A percentile compares a stretch with the other conserved stretches of the same genome.
Conservation (phyloP, 129 eudicot genomes). For the Logfia minima region DNA sequence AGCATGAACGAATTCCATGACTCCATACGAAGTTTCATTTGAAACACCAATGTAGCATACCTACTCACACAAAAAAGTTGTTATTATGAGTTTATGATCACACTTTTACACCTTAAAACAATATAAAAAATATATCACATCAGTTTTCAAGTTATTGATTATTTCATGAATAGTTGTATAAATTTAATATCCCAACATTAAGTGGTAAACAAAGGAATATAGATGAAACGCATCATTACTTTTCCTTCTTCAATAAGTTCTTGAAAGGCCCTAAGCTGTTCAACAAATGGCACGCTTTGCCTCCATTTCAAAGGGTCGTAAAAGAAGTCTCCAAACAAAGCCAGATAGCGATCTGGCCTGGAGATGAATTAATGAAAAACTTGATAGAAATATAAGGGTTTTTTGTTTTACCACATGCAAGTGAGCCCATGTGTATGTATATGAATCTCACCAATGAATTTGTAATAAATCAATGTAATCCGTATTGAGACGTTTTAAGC, state of each 20-base stretch:
- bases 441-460: conserved; percentile 79
- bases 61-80: conserved; percentile 30
- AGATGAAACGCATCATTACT: conserved; percentile 42
- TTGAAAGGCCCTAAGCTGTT: conserved; percentile 87
- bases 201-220: neutral
- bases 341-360: conserved; percentile 97
- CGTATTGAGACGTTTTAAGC: conserved; percentile 74
- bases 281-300: conserved; percentile 67
- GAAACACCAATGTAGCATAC: conserved; percentile 91
- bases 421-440: neutral
- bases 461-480: conserved; percentile 92
- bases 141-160: neutral
- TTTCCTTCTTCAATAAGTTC: conserved; percentile 93
- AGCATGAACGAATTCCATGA: conserved; percentile 86
- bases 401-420: neutral
- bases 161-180: neutral
- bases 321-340: conserved; percentile 74
- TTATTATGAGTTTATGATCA: neutral
- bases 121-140: conserved; percentile 9
- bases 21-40: conserved; percentile 95
- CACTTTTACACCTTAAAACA: neutral
- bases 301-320: conserved; percentile 88
- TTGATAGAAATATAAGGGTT: neutral
- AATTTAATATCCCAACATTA: neutral
- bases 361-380: conserved; percentile 9